Conservation (phyloP, 73 alveolate genomes). For the Paramecium octaurelia region DNA sequence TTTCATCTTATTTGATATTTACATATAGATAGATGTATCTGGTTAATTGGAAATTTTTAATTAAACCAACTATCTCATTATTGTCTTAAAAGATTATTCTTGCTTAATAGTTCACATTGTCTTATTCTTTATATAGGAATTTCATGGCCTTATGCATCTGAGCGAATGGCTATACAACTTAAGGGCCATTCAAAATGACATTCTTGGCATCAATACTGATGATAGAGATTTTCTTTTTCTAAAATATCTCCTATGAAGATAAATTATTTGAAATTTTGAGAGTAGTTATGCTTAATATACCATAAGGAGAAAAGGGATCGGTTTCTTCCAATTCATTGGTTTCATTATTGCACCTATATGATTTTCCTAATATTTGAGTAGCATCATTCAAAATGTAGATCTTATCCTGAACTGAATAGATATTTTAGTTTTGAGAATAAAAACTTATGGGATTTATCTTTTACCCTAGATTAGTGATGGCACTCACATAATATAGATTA, state of each 20-base stretch:
- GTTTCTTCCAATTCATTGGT: background rate
- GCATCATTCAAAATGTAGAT: slow-evolving; percentile 1
- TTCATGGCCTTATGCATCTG: slow-evolving; percentile 41
- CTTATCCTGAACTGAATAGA: background rate
- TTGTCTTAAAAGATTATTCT: background rate
- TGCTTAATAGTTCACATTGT: background rate
- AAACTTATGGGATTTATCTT: background rate
- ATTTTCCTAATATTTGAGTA: slow-evolving; percentile 13
- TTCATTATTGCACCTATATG: background rate
- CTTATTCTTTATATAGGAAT: slow-evolving; percentile 8
- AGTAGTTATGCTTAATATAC: slow-evolving; percentile 27
- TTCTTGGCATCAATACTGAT: background rate
- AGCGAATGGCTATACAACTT: slow-evolving; percentile 28
- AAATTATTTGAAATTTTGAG: background rate
- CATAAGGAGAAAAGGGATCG: slow-evolving; percentile 46
- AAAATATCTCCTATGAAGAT: background rate
- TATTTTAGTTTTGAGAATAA: background rate
- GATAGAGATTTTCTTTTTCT: background rate
- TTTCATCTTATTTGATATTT: background rate
- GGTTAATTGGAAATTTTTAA: background rate
- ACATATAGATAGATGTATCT: background rate
- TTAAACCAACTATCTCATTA: background rate
- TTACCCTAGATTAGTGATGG: background rate
- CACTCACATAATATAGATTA: background rate
- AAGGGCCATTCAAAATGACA: background rate